Base-by-base conservation (phyloP, 345 rosid species). In the Durio zibethinus region DNA sequence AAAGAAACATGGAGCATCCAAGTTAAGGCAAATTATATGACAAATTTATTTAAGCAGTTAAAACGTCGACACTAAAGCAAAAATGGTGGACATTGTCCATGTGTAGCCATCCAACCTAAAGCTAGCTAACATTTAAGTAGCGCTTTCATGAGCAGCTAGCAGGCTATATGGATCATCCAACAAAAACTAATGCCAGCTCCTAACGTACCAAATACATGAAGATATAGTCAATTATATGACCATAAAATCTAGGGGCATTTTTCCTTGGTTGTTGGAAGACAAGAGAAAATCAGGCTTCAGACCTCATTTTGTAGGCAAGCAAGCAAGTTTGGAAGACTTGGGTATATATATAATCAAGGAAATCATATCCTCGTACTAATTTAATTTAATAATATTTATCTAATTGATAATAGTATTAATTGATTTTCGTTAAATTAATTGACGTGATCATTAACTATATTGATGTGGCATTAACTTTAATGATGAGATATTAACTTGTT, bases 101-200 rank as follows among this genome's bases (percentile, higher is more conserved):
- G 20, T 66, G 31, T 66, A 5, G n/a, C n/a, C n/a, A n/a, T 67
- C 72, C 31, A 67, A 42, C 72, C 72, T 53, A 67, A 48, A 70
- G 57, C 40, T 27, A 47, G 16, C 16, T 8, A 69, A 69, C 73
- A 16, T 38, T 47, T 47, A 70, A 29, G 9, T 31, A 29, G 43
- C 9, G 27, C 40, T 31, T 61, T n/a, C 48, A 38, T 42, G 31
- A 42, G n/a, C n/a, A n/a, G n/a, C 20, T 18, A 31, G 29, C 21
- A 48, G 60, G 25, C 0, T 25, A 7, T 31, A 18, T 47, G 57
- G 42, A 48, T 29, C 40, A 70, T 18, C 59, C 40, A 12, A 71
- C 59, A 20, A 38, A 38, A 38, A 16, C 38, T 7, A 29, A 48
- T 50, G 33, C 50, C 42, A 29, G 4, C 38, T 48, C 18, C 60